Evolutionary conservation across 2,329 filamentous ascomycete species (phyloP), one percentile per base, ranked within the genome.

Genomic region (Mycosphaerella sp.): DNA sequence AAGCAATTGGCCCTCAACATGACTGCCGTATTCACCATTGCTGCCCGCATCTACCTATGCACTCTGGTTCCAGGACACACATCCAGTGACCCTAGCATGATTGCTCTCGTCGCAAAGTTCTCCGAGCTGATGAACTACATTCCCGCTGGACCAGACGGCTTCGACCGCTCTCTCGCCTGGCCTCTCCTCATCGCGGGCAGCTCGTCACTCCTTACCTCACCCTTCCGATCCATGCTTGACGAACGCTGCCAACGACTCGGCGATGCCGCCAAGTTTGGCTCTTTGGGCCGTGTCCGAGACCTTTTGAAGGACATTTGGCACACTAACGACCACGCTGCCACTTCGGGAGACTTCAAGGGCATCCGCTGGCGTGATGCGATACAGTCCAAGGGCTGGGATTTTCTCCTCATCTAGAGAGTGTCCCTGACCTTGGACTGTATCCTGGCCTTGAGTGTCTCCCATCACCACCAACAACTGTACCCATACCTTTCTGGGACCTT

Each of bases 321-420:
- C 36, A 74, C 81, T 59, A 84, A 87, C 66, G 86, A 90, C 67
- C 83, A 82, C 61, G 78, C 71, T 60, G 68, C 71, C 41, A 66
- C 68, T 61, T 67, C 72, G 73, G 70, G 72, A 61, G 69, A 70
- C 59, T 70, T 65, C 61, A 83, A 81, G 66, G 85, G 85, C 73
- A 81, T 95, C 71, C 89, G 90, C 82, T 97, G 91, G 91, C 80
- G 91, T 74, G 87, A 95, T 73, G 81, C 91, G 67, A 95, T 96
- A 89, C 82, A 81, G 73, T 81, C 85, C 73, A 93, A 91, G 75
- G 82, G 82, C 62, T 95, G 89, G 90, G 88, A 95, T 69, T 93
- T 89, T 74, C 78, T 96, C 70, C 80, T 96, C 70, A 90, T 96
- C 72, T 95, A 59, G 51, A 16, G 42, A 45, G 52, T 48, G 17